Percentiles rank a stretch among this genome's conserved stretches.
These are phyloP conservation scores for Pontederia paniculata DNA, from an alignment of 176 grass and related monocot genomes.

Conservation along the genomic window DNA sequence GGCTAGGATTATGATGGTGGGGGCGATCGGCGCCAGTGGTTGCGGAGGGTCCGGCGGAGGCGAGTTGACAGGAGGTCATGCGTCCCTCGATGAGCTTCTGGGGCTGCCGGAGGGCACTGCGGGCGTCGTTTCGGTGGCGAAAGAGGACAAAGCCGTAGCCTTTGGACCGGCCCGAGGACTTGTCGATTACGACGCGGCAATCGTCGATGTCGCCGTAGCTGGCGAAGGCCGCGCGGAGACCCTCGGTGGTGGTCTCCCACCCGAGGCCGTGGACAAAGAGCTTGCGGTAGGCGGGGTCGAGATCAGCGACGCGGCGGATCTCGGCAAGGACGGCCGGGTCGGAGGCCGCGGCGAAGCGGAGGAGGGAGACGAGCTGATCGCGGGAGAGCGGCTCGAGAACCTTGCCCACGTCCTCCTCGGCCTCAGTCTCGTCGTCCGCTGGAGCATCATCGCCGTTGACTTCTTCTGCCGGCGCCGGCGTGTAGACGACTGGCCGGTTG, in stretches of 20 bases:
- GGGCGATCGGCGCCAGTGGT: background rate
- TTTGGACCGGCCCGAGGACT: slow-evolving; percentile 71
- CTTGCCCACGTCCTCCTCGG: slow-evolving; percentile 47
- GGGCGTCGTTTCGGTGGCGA: slow-evolving; percentile 55
- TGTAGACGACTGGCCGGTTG: slow-evolving; percentile 9
- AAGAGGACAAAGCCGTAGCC: slow-evolving; percentile 95
- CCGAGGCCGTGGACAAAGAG: slow-evolving; percentile 98
- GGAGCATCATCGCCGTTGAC: slow-evolving; percentile 17
- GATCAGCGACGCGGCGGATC: slow-evolving; percentile 57
- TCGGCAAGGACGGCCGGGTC: slow-evolving; percentile 50
- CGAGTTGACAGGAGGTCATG: slow-evolving; percentile 84
- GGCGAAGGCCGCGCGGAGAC: slow-evolving; percentile 58
- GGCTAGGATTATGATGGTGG: slow-evolving; percentile 24
- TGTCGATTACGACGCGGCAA: slow-evolving; percentile 88
- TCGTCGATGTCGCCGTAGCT: slow-evolving; percentile 92
- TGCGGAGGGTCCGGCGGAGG: slow-evolving; percentile 47
- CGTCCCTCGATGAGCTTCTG: slow-evolving; percentile 77
- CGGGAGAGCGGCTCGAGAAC: slow-evolving; percentile 68
- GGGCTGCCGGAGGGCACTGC: slow-evolving; percentile 62
- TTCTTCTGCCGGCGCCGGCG: background rate
- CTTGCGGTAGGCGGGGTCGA: slow-evolving; percentile 84
- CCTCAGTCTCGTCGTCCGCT: slow-evolving; percentile 29
- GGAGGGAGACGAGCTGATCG: slow-evolving; percentile 80
- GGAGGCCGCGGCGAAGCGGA: slow-evolving; percentile 43
- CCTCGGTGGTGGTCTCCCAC: slow-evolving; percentile 70